These are phyloP conservation scores for Dissophora globulifera DNA, from an alignment of 192 early-diverging fungal species.

Conservation along the genomic window DNA sequence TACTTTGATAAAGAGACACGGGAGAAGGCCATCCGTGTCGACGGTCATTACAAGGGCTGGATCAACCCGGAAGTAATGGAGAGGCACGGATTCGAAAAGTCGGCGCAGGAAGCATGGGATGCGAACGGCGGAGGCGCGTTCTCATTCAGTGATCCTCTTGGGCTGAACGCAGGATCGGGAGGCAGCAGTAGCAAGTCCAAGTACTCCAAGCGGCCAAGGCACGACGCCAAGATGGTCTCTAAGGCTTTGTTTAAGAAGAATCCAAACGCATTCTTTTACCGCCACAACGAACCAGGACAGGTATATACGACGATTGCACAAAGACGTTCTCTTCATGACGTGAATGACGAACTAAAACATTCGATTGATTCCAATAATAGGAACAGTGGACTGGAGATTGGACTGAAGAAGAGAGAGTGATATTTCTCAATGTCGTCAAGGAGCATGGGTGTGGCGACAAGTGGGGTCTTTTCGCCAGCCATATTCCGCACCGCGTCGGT, in stretches of 20 bases:
- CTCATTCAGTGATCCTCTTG: conserved; percentile 73
- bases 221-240: conserved; percentile 56
- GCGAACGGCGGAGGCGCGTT: conserved; percentile 79
- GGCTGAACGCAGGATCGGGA: conserved; percentile 24
- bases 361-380: conserved; percentile 23
- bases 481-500: conserved; percentile 69
- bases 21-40: conserved; percentile 63
- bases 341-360: too few species aligned
- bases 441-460: conserved; percentile 69
- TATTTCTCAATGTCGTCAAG: conserved; percentile 66
- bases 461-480: conserved; percentile 69
- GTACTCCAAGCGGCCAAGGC: conserved; percentile 19
- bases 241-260: conserved; percentile 78
- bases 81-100: conserved; percentile 67
- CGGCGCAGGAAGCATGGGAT: conserved; percentile 76
- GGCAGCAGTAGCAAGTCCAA: conserved; percentile 3
- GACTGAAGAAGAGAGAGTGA: conserved; percentile 68
- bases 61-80: conserved; percentile 64
- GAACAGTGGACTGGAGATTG: conserved; percentile 82
- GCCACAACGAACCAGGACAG: conserved; percentile 79
- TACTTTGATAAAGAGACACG: conserved; percentile 62
- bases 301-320: too few species aligned
- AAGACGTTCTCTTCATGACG: too few species aligned
- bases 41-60: conserved; percentile 76
- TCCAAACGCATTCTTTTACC: conserved; percentile 81